Evolutionary conservation across 192 early-diverging fungal species (phyloP), one percentile per base, ranked within the genome.

Genomic region (Coemansia sp.): DNA sequence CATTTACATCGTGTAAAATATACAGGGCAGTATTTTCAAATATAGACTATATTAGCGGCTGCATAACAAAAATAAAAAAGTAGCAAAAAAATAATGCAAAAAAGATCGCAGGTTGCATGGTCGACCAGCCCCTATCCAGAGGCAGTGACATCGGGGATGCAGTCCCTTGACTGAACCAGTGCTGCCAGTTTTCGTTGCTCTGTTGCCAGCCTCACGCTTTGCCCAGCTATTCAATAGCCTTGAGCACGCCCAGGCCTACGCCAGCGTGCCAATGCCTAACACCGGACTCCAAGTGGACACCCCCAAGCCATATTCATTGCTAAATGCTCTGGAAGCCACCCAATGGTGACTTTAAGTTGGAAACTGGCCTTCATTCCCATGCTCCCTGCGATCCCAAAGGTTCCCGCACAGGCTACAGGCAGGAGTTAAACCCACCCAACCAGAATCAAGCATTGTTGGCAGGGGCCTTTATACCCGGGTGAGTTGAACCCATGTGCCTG

Each of bases 141-240:
- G 62, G 70, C 70, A 71, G 70, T 65, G 62, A 52, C 52, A 41
- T 22, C 31, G 34, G 65, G 62, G 66, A 63, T 75, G 73, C 73
- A 69, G 73, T 75, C 73, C 64, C 66, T 65, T 71, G 75, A 76
- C 75, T 67, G 65, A 64, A 67, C 44, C 40, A 66, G 69, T 67
- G 75, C 75, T 66, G 69, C 49, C 65, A 58, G 73, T 80, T 71
- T 80, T 80, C 70, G 73, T 65, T 80, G 78, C 73, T 72, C 78
- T 75, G 78, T 75, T 74, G 63, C 70, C 78, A 75, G 78, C 73
- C 73, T 80, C 65, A 69, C 73, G 70, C 78, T 60, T 24, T 80
- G 31, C 70, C 73, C 63, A 39, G 63, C 66, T 68, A 65, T 65
- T 80, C 55, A 80, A 68, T 67, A 64, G 65, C 66, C 73, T 75